Evolutionary conservation across 2,329 filamentous ascomycete genomes (phyloP).

Genomic region (Sporothrix dimorphospora): DNA sequence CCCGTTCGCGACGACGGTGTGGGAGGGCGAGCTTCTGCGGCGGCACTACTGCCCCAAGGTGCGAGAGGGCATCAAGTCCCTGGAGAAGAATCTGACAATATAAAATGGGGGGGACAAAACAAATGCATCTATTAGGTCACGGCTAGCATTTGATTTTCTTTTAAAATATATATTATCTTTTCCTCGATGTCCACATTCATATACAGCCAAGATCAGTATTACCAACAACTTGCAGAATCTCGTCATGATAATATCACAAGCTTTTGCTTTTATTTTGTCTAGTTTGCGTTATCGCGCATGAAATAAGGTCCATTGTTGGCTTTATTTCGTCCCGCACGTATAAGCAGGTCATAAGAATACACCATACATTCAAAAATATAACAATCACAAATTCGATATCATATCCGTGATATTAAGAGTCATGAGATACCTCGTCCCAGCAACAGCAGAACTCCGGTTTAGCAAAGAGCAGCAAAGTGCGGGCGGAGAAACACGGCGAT

Average conservation of each 20-base stretch:
- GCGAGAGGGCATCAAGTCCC: slow-evolving; percentile 68
- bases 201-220: not conserved
- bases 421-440: not conserved
- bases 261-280: not conserved
- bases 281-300: not conserved
- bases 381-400: not conserved
- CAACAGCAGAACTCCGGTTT: not conserved
- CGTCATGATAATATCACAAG: not conserved
- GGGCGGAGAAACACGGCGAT: not conserved
- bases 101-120: not conserved
- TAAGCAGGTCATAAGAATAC: not conserved
- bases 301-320: slow-evolving; percentile 1
- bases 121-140: not conserved
- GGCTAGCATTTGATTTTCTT: slow-evolving; percentile 8
- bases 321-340: not conserved
- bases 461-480: not conserved
- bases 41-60: slow-evolving; percentile 87
- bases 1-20: slow-evolving; percentile 85
- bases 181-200: not conserved
- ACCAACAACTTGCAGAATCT: too few relatives aligned
- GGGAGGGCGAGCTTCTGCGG: slow-evolving; percentile 88
- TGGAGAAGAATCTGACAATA: slow-evolving; percentile 66
- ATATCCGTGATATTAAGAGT: not conserved
- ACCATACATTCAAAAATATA: not conserved
- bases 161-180: not conserved